Conservation (phyloP, 345 rosid species). For the Populus nigra region DNA sequence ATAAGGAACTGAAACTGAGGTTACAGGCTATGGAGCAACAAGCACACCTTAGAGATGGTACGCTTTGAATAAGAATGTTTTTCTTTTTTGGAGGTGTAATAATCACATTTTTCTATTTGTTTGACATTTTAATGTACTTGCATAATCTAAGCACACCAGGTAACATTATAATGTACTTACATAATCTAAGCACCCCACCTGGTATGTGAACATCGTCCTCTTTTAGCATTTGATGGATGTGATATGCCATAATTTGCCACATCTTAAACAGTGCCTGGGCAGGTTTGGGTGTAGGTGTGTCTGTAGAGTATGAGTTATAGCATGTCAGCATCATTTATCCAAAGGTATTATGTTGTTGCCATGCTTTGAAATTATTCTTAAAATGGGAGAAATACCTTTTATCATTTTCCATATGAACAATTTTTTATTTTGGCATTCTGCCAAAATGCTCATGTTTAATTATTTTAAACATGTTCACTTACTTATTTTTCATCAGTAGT, state of each 20-base stretch:
- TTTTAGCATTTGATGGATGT: not conserved
- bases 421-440: not conserved
- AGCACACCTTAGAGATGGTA: conserved; percentile 75
- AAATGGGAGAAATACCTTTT: not conserved
- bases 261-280: not conserved
- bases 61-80: not conserved
- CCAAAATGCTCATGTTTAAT: not conserved
- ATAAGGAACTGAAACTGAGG: conserved; percentile 69
- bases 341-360: not conserved
- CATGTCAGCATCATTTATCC: not conserved
- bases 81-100: not conserved
- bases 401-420: not conserved
- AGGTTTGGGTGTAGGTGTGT: not conserved
- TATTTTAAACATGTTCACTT: not conserved
- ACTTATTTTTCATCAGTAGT: not conserved
- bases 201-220: not conserved
- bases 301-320: not conserved
- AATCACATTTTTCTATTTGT: not conserved
- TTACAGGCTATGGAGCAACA: conserved; percentile 76
- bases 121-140: not conserved
- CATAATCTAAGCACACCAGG: not conserved
- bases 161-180: not conserved
- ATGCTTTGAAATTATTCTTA: not conserved
- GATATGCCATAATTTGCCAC: not conserved
- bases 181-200: not conserved